Conservation (phyloP, 176 grass and related monocot species). For the Paspalum vaginatum region DNA sequence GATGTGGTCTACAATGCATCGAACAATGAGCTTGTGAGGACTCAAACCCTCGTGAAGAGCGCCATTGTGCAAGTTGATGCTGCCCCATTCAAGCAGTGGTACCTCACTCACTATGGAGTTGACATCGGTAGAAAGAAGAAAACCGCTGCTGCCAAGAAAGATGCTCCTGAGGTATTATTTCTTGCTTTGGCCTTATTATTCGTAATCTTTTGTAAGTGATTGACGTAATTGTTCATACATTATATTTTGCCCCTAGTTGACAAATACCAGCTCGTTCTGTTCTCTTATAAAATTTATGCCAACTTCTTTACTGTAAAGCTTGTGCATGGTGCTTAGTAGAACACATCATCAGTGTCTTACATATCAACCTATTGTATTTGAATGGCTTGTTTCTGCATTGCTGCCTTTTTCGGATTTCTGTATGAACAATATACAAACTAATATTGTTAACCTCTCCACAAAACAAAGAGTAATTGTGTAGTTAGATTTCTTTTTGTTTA, state of each 20-base stretch:
- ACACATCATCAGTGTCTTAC: not conserved
- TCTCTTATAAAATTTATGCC: not conserved
- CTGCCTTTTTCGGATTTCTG: too few relatives aligned
- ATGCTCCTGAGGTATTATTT: conserved; percentile 38
- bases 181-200: not conserved
- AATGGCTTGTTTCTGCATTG: too few relatives aligned
- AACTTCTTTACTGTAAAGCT: too few relatives aligned
- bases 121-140: conserved; percentile 75
- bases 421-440: too few relatives aligned
- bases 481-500: not conserved
- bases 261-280: not conserved
- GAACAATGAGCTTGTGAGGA: conserved; percentile 94
- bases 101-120: conserved; percentile 83
- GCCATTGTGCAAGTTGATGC: conserved; percentile 93
- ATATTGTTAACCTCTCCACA: not conserved
- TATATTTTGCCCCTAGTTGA: not conserved
- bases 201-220: not conserved
- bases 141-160: conserved; percentile 44
- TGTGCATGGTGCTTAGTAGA: not conserved
- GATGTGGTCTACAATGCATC: conserved; percentile 91
- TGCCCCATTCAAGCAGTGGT: conserved; percentile 89
- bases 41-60: conserved; percentile 84
- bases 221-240: not conserved
- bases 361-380: too few relatives aligned
- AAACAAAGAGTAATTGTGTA: not conserved